Base-by-base conservation (phyloP, 306 rosid genomes). In the Acacia crassicarpa region DNA sequence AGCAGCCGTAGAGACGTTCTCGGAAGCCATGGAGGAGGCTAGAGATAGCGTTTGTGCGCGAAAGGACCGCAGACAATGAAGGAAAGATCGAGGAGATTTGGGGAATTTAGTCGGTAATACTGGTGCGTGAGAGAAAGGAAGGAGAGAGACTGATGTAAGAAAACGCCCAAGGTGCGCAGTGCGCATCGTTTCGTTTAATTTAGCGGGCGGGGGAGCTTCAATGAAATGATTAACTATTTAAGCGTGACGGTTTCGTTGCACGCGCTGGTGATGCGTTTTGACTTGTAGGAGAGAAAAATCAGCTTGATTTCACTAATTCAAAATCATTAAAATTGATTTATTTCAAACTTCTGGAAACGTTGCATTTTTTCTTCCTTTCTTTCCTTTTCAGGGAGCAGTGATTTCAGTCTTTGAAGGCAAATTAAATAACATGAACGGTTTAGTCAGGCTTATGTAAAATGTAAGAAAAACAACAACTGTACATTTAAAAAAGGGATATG, bases 1-100 rank as follows among this genome's bases (percentile, higher is more conserved):
- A 12, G 83, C 61, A 56, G 61, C 73, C 46, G 48, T 68, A 2
- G 75, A 71, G 56, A 22, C 61, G 67, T 78, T 72, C 0, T 76
- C 90, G 71, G 94, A 87, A 59, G 90, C 87, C 94, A 89, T 90
- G 66, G 59, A 17, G 30, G 70, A 32, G n/a, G 75, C 6, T 35
- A 33, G 41, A 71, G 81, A 15, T 2, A 23, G 62, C 59, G 72
- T 54, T 72, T 1, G 76, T 10, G 35, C 4, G 8, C 3, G 67
- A 41, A 27, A 38, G 11, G 66, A n/a, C 19, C 41, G 23, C 11
- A 3, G 67, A 16, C 17, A 63, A 2, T 12, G 22, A 14, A 66
- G n/a, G 4, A 9, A 4, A 11, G 6, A 14, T 63, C 2, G 75
- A 76, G 65, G 35, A 25, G 75, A 51, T n/a, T 11, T 69, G 74